Percentiles rank a stretch among this genome's conserved stretches.
phyloP scores from a whole-genome alignment of 169 alveolate species.

The Prorocentrum cordatum region DNA sequence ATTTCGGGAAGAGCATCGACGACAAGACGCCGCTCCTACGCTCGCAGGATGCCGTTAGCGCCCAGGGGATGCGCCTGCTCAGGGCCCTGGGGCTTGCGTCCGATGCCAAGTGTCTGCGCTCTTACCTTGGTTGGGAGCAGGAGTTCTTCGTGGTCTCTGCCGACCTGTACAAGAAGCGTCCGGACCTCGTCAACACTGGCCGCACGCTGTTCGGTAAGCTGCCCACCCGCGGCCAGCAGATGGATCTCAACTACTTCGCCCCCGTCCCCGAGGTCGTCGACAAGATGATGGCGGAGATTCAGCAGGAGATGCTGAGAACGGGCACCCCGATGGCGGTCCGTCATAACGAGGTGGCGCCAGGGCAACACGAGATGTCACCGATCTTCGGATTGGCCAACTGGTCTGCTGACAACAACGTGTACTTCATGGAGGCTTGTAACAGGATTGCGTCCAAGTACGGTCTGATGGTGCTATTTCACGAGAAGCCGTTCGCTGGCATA shows the following conservation, averaged over 20 bases:
- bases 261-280: constrained; percentile 16
- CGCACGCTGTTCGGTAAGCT: constrained; percentile 37
- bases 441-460: constrained; percentile 28
- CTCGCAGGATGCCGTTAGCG: constrained; percentile 48
- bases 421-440: neutral
- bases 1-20: constrained; percentile 49
- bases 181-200: constrained; percentile 45
- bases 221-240: constrained; percentile 40
- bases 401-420: constrained; percentile 43
- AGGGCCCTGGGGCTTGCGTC: neutral
- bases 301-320: constrained; percentile 15
- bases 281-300: neutral
- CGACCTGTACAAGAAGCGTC: constrained; percentile 40
- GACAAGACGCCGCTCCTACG: constrained; percentile 64
- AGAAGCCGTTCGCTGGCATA: constrained; percentile 65
- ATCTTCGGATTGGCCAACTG: constrained; percentile 36
- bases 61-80: constrained; percentile 19
- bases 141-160: constrained; percentile 57
- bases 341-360: neutral
- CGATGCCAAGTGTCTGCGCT: neutral
- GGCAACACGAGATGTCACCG: constrained; percentile 35
- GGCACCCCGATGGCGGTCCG: constrained; percentile 12
- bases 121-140: constrained; percentile 53
- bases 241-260: constrained; percentile 31
- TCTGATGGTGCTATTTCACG: constrained; percentile 23